A percentile compares a stretch with the other conserved stretches of the same genome.
These are phyloP conservation scores for Leccinum brunneo-olivaceum DNA, from an alignment of 1,284 basidiomycete species.

Conservation along the genomic window DNA sequence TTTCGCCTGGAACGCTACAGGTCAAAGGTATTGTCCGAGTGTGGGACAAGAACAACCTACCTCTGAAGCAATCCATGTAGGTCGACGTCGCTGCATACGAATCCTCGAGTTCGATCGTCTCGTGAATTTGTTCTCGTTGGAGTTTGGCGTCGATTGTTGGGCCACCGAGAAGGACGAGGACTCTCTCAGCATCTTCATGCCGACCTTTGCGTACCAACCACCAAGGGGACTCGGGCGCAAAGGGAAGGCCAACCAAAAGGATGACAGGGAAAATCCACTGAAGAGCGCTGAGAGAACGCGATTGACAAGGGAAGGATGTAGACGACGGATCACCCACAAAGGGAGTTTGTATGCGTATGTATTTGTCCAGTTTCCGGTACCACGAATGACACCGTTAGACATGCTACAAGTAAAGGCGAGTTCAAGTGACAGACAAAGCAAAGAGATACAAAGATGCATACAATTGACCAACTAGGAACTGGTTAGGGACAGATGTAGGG, in stretches of 20 bases:
- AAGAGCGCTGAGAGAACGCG: conserved; percentile 15
- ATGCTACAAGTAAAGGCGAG: conserved; percentile 12
- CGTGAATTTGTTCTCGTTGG: conserved; percentile 22
- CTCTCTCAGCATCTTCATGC: conserved; percentile 42
- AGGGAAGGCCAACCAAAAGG: conserved; percentile 25
- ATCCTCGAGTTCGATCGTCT: conserved; percentile 28
- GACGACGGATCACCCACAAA: conserved; percentile 15
- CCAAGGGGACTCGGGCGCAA: conserved; percentile 57
- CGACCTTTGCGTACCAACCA: conserved; percentile 54
- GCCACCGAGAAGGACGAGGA: conserved; percentile 36
- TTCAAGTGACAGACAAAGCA: background rate
- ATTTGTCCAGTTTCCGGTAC: conserved; percentile 18
- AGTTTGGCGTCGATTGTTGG: conserved; percentile 15
- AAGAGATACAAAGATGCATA: conserved; percentile 7
- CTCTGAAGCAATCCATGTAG: conserved; percentile 26
- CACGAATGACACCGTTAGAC: conserved; percentile 24
- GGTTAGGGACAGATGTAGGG: background rate
- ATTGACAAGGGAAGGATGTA: background rate
- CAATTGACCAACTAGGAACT: conserved; percentile 22
- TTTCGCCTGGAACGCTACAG: conserved; percentile 15
- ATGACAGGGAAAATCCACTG: conserved; percentile 28
- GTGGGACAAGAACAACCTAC: conserved; percentile 4
- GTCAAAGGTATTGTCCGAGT: background rate
- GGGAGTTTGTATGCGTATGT: conserved; percentile 25
- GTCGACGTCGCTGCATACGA: conserved; percentile 19